These are phyloP conservation scores for Trapa bicornis DNA, from an alignment of 345 rosid genomes.

Conservation along the genomic window DNA sequence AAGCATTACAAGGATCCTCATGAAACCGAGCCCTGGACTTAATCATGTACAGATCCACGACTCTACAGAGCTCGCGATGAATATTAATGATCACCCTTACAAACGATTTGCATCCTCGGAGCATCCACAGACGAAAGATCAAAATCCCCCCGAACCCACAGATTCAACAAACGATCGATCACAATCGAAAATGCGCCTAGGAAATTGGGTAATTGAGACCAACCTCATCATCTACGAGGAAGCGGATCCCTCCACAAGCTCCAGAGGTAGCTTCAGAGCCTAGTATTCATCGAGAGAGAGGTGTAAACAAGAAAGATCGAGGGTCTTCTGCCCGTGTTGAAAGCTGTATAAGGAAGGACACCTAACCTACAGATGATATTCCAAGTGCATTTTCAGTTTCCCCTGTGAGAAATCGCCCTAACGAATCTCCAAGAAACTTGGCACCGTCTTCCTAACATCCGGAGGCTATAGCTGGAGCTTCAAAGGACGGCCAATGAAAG, in stretches of 20 bases:
- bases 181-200: constrained; percentile 1
- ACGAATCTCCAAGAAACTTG: constrained; percentile 5
- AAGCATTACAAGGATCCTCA: neutral
- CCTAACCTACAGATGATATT: neutral
- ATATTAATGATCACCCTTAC: neutral
- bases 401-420: neutral
- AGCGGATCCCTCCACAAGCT: constrained; percentile 4
- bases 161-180: constrained; percentile 3
- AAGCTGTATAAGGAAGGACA: neutral
- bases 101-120: neutral
- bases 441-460: neutral
- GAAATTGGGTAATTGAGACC: constrained; percentile 2
- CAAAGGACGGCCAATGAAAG: neutral
- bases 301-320: neutral
- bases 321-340: neutral
- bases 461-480: neutral
- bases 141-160: neutral
- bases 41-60: neutral
- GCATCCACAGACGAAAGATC: neutral
- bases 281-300: neutral
- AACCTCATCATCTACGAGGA: constrained; percentile 1
- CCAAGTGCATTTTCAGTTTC: neutral
- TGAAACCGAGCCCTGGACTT: neutral
- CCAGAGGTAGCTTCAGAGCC: neutral
- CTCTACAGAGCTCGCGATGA: neutral